Evolutionary conservation across 129 eudicot species (phyloP), one percentile per base, ranked within the genome.

Genomic region (Logfia minima): DNA sequence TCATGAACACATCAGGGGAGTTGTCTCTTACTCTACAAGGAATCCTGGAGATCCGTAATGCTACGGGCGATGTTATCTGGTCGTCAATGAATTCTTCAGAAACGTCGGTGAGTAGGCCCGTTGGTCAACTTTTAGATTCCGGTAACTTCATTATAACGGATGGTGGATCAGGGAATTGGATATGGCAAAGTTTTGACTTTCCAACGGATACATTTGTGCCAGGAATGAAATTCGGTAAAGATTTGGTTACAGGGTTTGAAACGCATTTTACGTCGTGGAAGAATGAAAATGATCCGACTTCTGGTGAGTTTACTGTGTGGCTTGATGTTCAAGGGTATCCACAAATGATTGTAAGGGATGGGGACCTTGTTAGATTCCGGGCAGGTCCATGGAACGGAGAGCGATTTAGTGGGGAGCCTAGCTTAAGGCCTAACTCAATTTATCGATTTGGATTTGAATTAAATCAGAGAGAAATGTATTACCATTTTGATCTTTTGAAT

Each of bases 111-210:
- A 56, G 19, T 5, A 78, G n/a, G 1, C 85, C 84, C 14, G 83
- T 80, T 13, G 83, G 79, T 45, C 84, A 84, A 66, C 77, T 90
- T 3, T 48, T 85, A 26, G 87, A 90, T 58, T 29, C 89, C 0
- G 96, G 96, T 3, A 90, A 90, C 55, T 79, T 90, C 1, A 77
- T 82, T 19, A 22, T 90, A 26, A 66, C 70, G n/a, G 88, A 79
- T 18, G 74, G 39, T 14, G 22, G 82, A 74, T 22, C 65, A 35
- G 82, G 76, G 10, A 78, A 75, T 68, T 75, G 62, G 37, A 14
- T 80, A 16, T 90, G 96, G 96, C 92, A 90, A 77, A 87, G 89
- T 68, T 90, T 90, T 39, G 87, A 90, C 68, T 81, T 72, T 77
- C 90, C 92, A 2, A 75, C 84, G 1, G 87, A 90, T 37, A 85